Evolutionary conservation across 768 basidiomycete species (phyloP).

Genomic region (Xanthoconium stramineum): DNA sequence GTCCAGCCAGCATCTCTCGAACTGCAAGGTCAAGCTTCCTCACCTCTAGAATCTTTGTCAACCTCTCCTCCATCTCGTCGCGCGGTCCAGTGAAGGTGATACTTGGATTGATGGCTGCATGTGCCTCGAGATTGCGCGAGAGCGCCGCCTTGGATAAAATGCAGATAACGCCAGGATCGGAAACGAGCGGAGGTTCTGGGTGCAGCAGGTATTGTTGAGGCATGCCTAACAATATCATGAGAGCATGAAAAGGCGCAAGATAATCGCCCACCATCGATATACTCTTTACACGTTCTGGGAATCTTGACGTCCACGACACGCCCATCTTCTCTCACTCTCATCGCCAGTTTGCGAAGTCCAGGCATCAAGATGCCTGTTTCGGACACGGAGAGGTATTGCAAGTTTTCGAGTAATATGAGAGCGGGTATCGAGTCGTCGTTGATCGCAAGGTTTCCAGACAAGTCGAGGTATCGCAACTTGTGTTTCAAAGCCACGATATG

Average conservation of each 20-base stretch:
- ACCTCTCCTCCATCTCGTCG: slow-evolving; percentile 46
- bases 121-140: slow-evolving; percentile 55
- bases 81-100: slow-evolving; percentile 46
- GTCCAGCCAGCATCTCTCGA: slow-evolving; percentile 39
- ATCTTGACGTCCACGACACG: slow-evolving; percentile 48
- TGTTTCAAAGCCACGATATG: slow-evolving; percentile 54
- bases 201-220: slow-evolving; percentile 46
- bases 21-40: slow-evolving; percentile 52
- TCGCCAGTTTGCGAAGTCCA: slow-evolving; percentile 53
- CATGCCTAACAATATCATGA: slow-evolving; percentile 36
- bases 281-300: slow-evolving; percentile 53
- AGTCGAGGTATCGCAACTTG: slow-evolving; percentile 49
- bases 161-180: slow-evolving; percentile 37
- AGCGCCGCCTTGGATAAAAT: slow-evolving; percentile 47
- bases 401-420: slow-evolving; percentile 44
- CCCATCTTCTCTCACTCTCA: slow-evolving; percentile 31
- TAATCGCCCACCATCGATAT: slow-evolving; percentile 47
- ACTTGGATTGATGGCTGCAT: slow-evolving; percentile 44
- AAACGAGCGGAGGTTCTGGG: slow-evolving; percentile 48
- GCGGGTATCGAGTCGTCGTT: slow-evolving; percentile 57
- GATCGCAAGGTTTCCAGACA: slow-evolving; percentile 52
- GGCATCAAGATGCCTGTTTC: slow-evolving; percentile 55
- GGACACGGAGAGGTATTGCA: slow-evolving; percentile 49
- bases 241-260: not conserved
- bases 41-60: slow-evolving; percentile 43